Evolutionary conservation across 2,329 filamentous ascomycete genomes (phyloP).

Genomic region (Claviceps pazoutovae): DNA sequence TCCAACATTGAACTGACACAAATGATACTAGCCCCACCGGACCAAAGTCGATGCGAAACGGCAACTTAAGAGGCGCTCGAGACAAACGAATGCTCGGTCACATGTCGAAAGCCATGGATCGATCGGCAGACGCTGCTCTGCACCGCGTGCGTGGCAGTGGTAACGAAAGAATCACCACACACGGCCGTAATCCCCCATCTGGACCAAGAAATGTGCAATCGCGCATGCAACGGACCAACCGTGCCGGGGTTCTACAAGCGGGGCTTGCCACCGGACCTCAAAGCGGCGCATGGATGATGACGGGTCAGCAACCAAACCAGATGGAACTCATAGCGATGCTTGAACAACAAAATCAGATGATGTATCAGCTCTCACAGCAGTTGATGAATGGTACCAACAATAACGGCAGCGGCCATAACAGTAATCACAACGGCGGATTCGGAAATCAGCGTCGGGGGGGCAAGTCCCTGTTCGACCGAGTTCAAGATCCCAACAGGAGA

Average conservation of each 20-base stretch:
- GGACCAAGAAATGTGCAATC: conserved; percentile 50
- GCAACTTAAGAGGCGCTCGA: conserved; percentile 43
- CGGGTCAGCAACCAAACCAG: conserved; percentile 32
- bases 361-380: conserved; percentile 59
- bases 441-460: conserved; percentile 25
- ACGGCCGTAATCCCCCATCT: conserved; percentile 55
- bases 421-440: conserved; percentile 12
- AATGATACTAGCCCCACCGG: conserved; percentile 60
- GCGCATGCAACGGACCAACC: conserved; percentile 31
- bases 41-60: conserved; percentile 85
- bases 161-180: conserved; percentile 68
- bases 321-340: conserved; percentile 58
- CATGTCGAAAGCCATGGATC: conserved; percentile 69
- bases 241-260: conserved; percentile 34
- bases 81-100: conserved; percentile 79
- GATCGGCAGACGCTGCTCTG: conserved; percentile 57
- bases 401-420: conserved; percentile 16
- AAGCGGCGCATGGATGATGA: conserved; percentile 34
- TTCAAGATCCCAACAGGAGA: conserved; percentile 37
- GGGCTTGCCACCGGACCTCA: conserved; percentile 28
- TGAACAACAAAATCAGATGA: conserved; percentile 78
- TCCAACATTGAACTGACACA: background rate
- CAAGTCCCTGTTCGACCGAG: conserved; percentile 62
- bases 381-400: conserved; percentile 38
- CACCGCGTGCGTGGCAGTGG: conserved; percentile 67